Base-by-base conservation (phyloP, 176 grass and related monocot genomes). In the Lolium rigidum region DNA sequence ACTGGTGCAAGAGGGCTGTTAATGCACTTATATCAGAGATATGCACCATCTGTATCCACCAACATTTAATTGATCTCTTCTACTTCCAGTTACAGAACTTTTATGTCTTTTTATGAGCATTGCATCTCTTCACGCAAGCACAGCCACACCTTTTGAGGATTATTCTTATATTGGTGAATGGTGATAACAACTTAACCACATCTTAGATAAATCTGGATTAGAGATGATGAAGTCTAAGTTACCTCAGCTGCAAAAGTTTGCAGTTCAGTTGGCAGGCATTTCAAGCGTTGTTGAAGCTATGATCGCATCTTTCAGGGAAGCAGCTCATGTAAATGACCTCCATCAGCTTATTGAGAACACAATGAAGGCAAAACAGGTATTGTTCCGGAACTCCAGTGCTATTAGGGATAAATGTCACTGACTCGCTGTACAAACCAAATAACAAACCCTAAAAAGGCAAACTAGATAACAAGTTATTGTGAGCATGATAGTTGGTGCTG, bases 321-420 rank as follows among this genome's bases (percentile, higher is more conserved):
- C 96, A 57, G 78, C 88, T 76, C 96, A 95, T 82, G 70, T 94
- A 76, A 87, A 87, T 77, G 96, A 98, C 86, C 86, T 98, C 56
- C 96, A 98, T 87, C 84, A 86, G 37, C 93, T 98, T 18, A 87
- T 94, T 56, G 96, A 94, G 70, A 88, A 82, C 82, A 90, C 88
- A 86, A 56, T 90, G 80, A 98, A 92, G 88, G 86, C 93, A 91
- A 95, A 98, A 65, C 96, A 98, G 96, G 96, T 98, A 20, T 65
- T 55, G 7, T 82, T 86, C 79, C 77, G 44, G 55, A 52, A 80
- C n/a, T 74, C 11, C 51, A n/a, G 24, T 87, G 17, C 51, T 87
- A 28, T 28, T 28, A 28, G 43, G 6, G 3, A 62, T 44, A 76
- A 65, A 74, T 70, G 15, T 52, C 56, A 62, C 10, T 35, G 63